These are phyloP conservation scores for Teunomyces pallodes DNA, from an alignment of 805 yeast genomes.

Conservation along the genomic window DNA sequence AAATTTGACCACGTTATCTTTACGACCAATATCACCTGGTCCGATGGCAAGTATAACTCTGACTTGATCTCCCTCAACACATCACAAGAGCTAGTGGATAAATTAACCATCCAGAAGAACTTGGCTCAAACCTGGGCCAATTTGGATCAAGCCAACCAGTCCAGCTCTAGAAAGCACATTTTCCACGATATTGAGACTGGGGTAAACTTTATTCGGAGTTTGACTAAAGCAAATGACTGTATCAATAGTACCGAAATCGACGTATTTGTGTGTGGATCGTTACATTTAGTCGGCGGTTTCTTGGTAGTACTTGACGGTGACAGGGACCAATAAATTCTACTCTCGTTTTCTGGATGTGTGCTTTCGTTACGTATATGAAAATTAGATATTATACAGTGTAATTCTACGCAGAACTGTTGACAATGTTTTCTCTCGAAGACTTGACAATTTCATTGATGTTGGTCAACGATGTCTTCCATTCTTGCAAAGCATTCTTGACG, in stretches of 20 bases:
- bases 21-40: constrained; percentile 91
- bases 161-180: constrained; percentile 45
- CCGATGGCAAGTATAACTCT: constrained; percentile 70
- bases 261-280: constrained; percentile 90
- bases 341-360: neutral
- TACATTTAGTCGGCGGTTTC: constrained; percentile 93
- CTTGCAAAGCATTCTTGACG: constrained; percentile 31
- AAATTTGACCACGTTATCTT: constrained; percentile 76
- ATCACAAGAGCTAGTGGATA: constrained; percentile 73
- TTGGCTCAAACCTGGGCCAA: constrained; percentile 69
- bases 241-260: constrained; percentile 39
- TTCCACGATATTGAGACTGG: constrained; percentile 77
- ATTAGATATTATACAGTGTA: constrained; percentile 6
- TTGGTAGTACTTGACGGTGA: constrained; percentile 72
- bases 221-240: constrained; percentile 33
- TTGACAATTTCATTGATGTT: constrained; percentile 42
- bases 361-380: constrained; percentile 2
- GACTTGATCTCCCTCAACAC: constrained; percentile 87
- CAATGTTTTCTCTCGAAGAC: constrained; percentile 43
- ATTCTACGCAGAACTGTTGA: constrained; percentile 18
- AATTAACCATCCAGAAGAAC: constrained; percentile 74
- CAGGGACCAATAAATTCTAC: constrained; percentile 17
- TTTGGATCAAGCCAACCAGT: constrained; percentile 36
- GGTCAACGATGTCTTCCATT: constrained; percentile 41
- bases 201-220: constrained; percentile 49